phyloP scores from a whole-genome alignment of 2,329 filamentous ascomycete genomes.

The Coniochaeta sp. region DNA sequence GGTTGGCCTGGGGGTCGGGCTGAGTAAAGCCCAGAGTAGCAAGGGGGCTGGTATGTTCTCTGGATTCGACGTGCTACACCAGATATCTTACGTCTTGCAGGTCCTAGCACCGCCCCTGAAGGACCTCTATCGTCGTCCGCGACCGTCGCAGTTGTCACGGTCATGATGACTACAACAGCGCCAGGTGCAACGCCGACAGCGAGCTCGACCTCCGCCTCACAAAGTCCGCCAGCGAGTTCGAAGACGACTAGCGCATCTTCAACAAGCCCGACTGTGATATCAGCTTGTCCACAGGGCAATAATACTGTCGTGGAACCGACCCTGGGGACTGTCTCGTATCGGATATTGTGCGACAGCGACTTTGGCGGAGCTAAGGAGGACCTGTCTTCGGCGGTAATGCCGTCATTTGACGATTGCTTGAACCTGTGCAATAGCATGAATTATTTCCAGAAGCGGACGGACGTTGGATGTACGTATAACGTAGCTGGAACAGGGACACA shows the following conservation, averaged over 20 bases:
- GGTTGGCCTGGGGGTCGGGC: background rate
- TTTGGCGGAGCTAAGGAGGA: background rate
- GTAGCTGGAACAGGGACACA: background rate
- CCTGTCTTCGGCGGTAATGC: background rate
- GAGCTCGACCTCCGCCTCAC: background rate
- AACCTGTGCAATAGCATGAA: background rate
- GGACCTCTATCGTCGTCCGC: background rate
- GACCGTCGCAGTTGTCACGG: background rate
- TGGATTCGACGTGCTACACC: background rate
- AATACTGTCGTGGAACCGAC: background rate
- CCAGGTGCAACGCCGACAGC: background rate
- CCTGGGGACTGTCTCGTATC: background rate
- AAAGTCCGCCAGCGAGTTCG: background rate
- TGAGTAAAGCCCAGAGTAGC: background rate
- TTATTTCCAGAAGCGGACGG: slow-evolving; percentile 1
- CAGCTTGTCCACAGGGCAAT: background rate
- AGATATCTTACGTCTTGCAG: background rate
- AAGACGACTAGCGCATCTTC: background rate
- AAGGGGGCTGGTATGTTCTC: background rate
- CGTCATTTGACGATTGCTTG: background rate
- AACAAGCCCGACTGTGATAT: background rate
- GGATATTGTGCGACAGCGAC: background rate
- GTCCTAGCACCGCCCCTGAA: background rate
- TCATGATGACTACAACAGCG: background rate
- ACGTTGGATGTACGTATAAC: background rate